A percentile compares a stretch with the other conserved stretches of the same genome.
These are phyloP conservation scores for Madurella fahalii DNA, from an alignment of 2,329 filamentous ascomycete species.

Conservation along the genomic window DNA sequence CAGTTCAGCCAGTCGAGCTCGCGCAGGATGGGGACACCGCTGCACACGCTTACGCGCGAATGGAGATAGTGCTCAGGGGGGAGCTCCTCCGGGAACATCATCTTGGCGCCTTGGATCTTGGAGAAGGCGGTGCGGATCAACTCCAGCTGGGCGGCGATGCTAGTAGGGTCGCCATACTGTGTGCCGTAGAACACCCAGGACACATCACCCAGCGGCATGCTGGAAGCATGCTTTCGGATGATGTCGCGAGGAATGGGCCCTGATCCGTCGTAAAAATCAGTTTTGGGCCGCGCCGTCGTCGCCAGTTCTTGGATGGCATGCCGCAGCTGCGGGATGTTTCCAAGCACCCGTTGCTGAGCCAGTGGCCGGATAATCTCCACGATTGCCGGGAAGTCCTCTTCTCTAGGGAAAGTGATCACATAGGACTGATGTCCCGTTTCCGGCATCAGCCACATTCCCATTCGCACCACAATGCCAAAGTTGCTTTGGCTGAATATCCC, in stretches of 20 bases:
- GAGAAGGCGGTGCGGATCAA: constrained; percentile 41
- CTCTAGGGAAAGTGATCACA: constrained; percentile 38
- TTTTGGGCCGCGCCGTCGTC: constrained; percentile 38
- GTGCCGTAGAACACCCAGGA: constrained; percentile 50
- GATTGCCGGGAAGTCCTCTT: constrained; percentile 34
- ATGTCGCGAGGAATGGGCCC: constrained; percentile 31
- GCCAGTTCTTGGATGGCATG: constrained; percentile 43
- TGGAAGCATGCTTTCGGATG: constrained; percentile 30
- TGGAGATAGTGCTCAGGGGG: constrained; percentile 36
- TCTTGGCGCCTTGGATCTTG: constrained; percentile 37
- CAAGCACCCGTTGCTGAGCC: constrained; percentile 40
- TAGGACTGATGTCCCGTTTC: constrained; percentile 34
- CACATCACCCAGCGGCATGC: constrained; percentile 38
- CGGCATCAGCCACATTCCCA: constrained; percentile 45
- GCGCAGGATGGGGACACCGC: constrained; percentile 33
- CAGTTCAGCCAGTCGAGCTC: constrained; percentile 44
- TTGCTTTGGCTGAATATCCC: constrained; percentile 52
- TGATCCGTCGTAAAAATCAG: constrained; percentile 26
- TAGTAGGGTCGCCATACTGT: constrained; percentile 33
- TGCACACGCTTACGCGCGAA: constrained; percentile 34
- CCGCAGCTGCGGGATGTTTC: constrained; percentile 45
- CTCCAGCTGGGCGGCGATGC: constrained; percentile 30
- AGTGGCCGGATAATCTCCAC: constrained; percentile 38
- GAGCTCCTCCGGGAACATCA: constrained; percentile 40
- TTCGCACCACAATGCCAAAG: constrained; percentile 53